Base-by-base conservation (phyloP, 2,329 filamentous ascomycete genomes). In the Sclerotinia subarctica region DNA sequence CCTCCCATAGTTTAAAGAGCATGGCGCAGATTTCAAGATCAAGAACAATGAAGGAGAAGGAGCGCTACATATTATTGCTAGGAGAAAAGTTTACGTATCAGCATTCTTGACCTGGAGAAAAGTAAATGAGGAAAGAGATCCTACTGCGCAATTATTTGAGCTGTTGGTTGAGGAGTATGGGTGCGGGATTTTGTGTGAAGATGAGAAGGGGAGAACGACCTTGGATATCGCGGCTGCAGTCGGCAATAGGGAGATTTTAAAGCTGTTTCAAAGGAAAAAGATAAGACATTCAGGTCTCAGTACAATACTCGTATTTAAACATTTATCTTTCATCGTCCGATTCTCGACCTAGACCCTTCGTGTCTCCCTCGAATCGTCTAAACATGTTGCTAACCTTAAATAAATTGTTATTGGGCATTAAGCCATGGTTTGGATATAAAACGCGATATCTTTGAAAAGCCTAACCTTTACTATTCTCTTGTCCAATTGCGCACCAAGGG, bases 201-300 rank as follows among this genome's bases (percentile, higher is more conserved):
- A 67, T 44, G 21, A 29, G 1, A 54, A 60, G n/a, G 53, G 64
- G 29, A 67, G 64, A 13, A 60, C 46, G 21, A 46, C 54, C 2
- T 42, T 67, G 24, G 46, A 67, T 35, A 53, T 67, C 32, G 54
- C 64, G 8, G 64, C 56, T 53, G 64, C 32, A 24, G 6, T 66
- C 24, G 63, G 42, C 3, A 47, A 57, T 49, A 8, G 49, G 15
- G 21, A 47, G 11, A 51, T 66, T 47, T 57, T 66, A 42, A 21
- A 57, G 15, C 38, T 57, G 21, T 38, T 57, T 38, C 42, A 57
- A 42, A 38, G 63, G 13, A 57, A 8, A 8, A 7, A 66, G 17
- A 15, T 26, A 58, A 15, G 32, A 17, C 19, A 38, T 6, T 56
- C 7, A 10, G 32, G 21, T n/a, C 11, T 56, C 3, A 38, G 32